Percentiles rank a stretch among this genome's conserved stretches.
These are phyloP conservation scores for Polyplosphaeria fusca DNA, from an alignment of 495 filamentous ascomycete genomes.

Conservation along the genomic window DNA sequence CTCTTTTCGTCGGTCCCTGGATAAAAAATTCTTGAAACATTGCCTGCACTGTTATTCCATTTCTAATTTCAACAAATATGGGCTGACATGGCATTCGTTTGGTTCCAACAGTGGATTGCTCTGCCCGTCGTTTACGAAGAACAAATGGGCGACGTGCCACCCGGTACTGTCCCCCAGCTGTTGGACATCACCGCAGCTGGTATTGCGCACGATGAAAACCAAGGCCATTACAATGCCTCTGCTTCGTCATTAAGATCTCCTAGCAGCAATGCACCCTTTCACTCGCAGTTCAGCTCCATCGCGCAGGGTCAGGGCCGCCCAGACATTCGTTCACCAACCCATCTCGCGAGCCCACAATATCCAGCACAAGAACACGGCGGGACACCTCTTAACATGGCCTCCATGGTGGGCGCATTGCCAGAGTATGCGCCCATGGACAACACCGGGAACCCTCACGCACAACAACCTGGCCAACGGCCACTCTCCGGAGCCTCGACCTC, in stretches of 20 bases:
- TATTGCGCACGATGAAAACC: slow-evolving; percentile 31
- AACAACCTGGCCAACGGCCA: slow-evolving; percentile 20
- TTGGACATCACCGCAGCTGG: slow-evolving; percentile 21
- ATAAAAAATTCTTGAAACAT: neutral
- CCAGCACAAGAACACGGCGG: slow-evolving; percentile 40
- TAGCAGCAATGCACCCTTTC: slow-evolving; percentile 29
- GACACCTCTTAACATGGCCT: slow-evolving; percentile 47
- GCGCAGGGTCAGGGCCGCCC: slow-evolving; percentile 20
- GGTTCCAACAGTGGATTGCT: slow-evolving; percentile 48
- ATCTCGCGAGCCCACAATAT: slow-evolving; percentile 1
- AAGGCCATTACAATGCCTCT: slow-evolving; percentile 12
- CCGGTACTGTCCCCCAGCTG: slow-evolving; percentile 28
- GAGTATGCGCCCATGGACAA: slow-evolving; percentile 30
- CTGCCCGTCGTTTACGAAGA: slow-evolving; percentile 45
- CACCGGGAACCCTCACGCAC: slow-evolving; percentile 9
- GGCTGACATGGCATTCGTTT: slow-evolving; percentile 45
- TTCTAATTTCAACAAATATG: slow-evolving; percentile 25
- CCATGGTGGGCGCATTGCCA: slow-evolving; percentile 49
- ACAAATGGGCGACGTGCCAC: slow-evolving; percentile 41
- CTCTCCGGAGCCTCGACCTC: slow-evolving; percentile 41
- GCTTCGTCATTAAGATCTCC: slow-evolving; percentile 12
- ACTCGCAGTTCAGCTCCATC: slow-evolving; percentile 35
- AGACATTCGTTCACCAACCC: slow-evolving; percentile 26
- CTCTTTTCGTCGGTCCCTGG: neutral
- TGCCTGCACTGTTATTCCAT: slow-evolving; percentile 8